Base-by-base conservation (phyloP, 805 yeast species). In the Yarrowia divulgata region DNA sequence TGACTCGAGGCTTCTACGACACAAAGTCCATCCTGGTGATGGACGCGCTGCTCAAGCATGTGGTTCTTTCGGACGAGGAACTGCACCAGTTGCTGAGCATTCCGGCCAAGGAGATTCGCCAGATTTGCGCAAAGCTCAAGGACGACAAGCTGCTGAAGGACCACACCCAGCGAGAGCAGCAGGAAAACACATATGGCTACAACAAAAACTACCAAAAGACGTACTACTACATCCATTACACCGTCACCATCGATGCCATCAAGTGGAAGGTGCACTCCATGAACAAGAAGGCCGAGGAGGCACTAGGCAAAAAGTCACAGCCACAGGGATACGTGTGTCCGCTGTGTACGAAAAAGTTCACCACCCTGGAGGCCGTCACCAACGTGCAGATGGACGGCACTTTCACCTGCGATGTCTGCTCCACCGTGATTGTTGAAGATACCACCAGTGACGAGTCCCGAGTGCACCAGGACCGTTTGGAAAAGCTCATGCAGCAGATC, bases 241-340 rank as follows among this genome's bases (percentile, higher is more conserved):
- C 97, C 2, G 97, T 93, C 77, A 97, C 98, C 0, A 91, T 95
- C 49, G 99, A 95, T 79, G 87, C 97, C 3, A 87, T 95, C 76
- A 95, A 95, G 79, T 95, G 98, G 98, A 93, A 93, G 76, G 90
- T 94, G 70, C 97, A 94, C 77, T 86, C 90, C 58, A 84, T 95
- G 35, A 98, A 91, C 14, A 89, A 88, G 73, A 78, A 83, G 68
- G 83, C 93, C 69, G 91, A 91, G 75, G 91, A 90, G 72, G 97
- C 93, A 74, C 85, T 94, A 80, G 88, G 91, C 66, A 90, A 88
- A 46, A 90, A 89, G 74, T 88, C 92, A 34, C 93, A 92, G 73
- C 97, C 98, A 1, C 97, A 95, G 75, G 99, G 98, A 2, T 95
- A 90, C 76, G 84, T 91, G 70, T 95, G 99, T 77, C 93, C 97